phyloP scores from a whole-genome alignment of 1,139 yeast species.

The Protomyces inouyei region DNA sequence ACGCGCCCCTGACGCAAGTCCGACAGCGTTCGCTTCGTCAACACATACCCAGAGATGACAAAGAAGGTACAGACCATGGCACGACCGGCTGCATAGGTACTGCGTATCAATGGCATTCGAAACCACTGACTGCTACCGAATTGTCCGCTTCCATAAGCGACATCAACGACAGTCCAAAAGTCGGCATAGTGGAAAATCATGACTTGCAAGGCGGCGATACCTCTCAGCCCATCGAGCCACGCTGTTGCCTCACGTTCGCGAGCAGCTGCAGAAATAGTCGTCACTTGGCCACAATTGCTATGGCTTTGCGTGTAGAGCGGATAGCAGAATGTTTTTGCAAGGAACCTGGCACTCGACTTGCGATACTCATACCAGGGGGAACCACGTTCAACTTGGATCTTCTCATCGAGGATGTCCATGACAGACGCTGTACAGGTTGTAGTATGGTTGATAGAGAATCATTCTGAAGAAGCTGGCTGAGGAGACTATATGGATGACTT shows the following conservation, averaged over 20 bases:
- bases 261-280: neutral
- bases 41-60: slow-evolving; percentile 15
- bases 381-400: neutral
- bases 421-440: neutral
- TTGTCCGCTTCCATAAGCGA: neutral
- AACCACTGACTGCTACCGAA: neutral
- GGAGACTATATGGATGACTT: no score
- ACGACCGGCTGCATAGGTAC: slow-evolving; percentile 1
- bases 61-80: slow-evolving; percentile 18
- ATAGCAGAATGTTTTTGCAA: neutral
- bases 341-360: neutral
- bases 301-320: neutral
- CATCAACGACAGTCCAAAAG: slow-evolving; percentile 1
- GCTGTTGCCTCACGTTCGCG: slow-evolving; percentile 6
- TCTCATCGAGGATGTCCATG: neutral
- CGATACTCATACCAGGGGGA: neutral
- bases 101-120: slow-evolving; percentile 1
- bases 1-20: neutral
- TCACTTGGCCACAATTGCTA: neutral
- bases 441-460: neutral
- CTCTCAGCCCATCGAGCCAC: slow-evolving; percentile 20
- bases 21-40: slow-evolving; percentile 7
- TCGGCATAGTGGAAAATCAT: slow-evolving; percentile 14
- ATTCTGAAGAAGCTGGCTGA: no score
- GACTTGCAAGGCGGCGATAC: slow-evolving; percentile 16